Evolutionary conservation across 169 alveolate genomes (phyloP).

Genomic region (Plasmodium billcollinsi): DNA sequence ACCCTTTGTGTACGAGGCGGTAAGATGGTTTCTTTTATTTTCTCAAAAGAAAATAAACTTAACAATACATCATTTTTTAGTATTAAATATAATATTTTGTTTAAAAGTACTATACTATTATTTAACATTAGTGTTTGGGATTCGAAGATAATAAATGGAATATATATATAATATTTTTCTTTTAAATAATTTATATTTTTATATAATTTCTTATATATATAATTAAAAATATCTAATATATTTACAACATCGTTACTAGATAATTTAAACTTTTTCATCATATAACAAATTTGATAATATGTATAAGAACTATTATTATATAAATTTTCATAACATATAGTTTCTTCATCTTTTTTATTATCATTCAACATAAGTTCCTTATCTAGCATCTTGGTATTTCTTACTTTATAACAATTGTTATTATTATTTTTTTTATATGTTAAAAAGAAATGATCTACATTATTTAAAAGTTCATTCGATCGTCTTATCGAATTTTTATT

Average conservation of each 20-base stretch:
- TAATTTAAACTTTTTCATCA: constrained; percentile 42
- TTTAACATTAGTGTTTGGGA: constrained; percentile 51
- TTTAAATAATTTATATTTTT: constrained; percentile 26
- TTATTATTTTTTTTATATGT: not conserved
- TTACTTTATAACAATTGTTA: not conserved
- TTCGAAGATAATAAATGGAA: constrained; percentile 60
- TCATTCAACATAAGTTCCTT: not conserved
- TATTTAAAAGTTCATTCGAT: not conserved
- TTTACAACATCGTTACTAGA: not conserved
- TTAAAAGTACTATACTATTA: constrained; percentile 32
- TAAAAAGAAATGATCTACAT: not conserved
- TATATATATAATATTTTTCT: constrained; percentile 67
- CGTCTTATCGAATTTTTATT: not conserved
- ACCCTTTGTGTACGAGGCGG: not conserved
- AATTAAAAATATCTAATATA: constrained; percentile 33
- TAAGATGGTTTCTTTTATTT: not conserved
- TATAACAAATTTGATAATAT: not conserved
- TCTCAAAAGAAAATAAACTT: constrained; percentile 25
- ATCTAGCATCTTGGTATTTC: not conserved
- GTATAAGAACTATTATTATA: not conserved
- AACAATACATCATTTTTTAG: constrained; percentile 22
- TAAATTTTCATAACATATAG: not conserved
- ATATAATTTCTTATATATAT: constrained; percentile 30
- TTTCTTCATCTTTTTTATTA: not conserved
- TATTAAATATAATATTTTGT: constrained; percentile 20